Evolutionary conservation across 179 eudicot species (phyloP), one percentile per base, ranked within the genome.

Genomic region (Sideroxylon spinosum): DNA sequence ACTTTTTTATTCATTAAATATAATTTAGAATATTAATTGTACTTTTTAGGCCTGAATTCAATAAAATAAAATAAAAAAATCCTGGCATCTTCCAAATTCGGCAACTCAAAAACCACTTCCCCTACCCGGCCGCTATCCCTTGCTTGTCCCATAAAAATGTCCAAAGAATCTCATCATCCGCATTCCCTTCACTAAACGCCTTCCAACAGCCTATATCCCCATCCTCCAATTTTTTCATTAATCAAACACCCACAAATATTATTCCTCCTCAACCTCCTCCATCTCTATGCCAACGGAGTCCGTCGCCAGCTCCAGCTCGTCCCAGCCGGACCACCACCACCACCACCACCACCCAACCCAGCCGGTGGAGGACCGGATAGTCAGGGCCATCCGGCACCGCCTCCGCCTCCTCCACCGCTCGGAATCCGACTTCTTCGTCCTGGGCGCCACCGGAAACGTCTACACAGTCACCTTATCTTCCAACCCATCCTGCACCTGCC

Each of bases 371-470:
- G 97, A 93, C 71, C 79, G 98, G 52, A 75, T 91, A 10, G 4
- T 85, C 57, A 85, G 98, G 3, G 98, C 97, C 6, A 78, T 91
- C 10, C 76, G 84, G 71, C 93, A 93, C 81, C 92, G 85, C 7
- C 90, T 94, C 70, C 88, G 86, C 62, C 97, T 94, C 74, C 88
- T 93, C 73, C 90, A 93, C 80, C 90, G 95, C 37, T 82, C 90
- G 0, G 92, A 87, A 74, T 81, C 94, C n/a, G 82, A 78, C 25
- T 95, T 95, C 89, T 90, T 83, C 77, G 71, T 93, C 48, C 63
- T 95, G 17, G 98, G 98, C 7, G 90, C 97, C 29, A 93, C 98
- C 0, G 93, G 95, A 0, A 95, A 95, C 62, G 98, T 95, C 32
- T 95, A 95, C 81, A 85, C 86, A 1, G 97, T 95, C 10, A 85